Conservation (phyloP, 2,329 filamentous ascomycete species). For the Trichophyton mentagrophytes region DNA sequence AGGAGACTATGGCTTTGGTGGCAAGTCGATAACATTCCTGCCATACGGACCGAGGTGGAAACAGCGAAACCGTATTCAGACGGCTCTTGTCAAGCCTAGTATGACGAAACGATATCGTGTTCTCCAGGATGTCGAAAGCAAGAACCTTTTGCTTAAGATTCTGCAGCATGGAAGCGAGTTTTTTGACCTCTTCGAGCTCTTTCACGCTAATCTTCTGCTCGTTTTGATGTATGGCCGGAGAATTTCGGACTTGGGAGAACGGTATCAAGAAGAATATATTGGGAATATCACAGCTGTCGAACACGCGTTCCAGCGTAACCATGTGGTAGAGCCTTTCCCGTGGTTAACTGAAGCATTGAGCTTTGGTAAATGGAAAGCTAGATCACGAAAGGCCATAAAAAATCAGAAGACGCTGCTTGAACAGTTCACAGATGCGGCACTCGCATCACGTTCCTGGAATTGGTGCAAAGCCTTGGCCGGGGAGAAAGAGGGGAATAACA, state of each 20-base stretch:
- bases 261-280: background rate
- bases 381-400: background rate
- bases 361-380: background rate
- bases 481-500: background rate
- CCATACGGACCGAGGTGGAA: conserved; percentile 12
- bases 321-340: background rate
- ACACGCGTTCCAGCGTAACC: background rate
- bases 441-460: background rate
- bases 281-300: background rate
- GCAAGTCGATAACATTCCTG: background rate
- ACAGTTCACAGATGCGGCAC: background rate
- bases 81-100: conserved; percentile 6
- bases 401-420: background rate
- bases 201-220: conserved; percentile 10
- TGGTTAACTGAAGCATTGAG: background rate
- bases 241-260: background rate
- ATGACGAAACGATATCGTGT: conserved; percentile 6
- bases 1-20: background rate
- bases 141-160: conserved; percentile 11
- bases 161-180: conserved; percentile 10
- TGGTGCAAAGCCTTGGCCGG: background rate
- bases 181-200: conserved; percentile 1
- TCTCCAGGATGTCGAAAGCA: conserved; percentile 13
- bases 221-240: conserved; percentile 14
- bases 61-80: conserved; percentile 10